Percentiles rank a stretch among this genome's conserved stretches.
These are phyloP conservation scores for Chrysopogon serrulatus DNA, from an alignment of 176 grass and related monocot species.

Conservation along the genomic window DNA sequence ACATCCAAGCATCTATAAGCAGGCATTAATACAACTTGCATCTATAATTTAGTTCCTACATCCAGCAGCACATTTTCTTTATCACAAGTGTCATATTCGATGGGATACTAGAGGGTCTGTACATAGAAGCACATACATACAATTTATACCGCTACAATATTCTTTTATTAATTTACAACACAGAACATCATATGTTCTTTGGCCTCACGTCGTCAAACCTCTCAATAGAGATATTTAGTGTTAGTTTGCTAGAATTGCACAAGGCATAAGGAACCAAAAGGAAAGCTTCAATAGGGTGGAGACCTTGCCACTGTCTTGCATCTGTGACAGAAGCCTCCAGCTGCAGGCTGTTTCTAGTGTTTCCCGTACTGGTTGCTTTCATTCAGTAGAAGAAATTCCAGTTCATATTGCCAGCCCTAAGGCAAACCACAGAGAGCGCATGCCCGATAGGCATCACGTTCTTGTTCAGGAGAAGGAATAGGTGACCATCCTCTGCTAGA, in stretches of 20 bases:
- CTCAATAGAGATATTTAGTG: conserved; percentile 12
- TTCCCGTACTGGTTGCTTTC: conserved; percentile 2
- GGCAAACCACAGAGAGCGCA: conserved; percentile 38
- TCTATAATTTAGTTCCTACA: no score
- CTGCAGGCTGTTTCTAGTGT: conserved; percentile 26
- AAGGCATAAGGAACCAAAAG: conserved; percentile 51
- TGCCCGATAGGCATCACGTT: conserved; percentile 17
- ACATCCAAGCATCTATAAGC: no score
- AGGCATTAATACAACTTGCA: no score
- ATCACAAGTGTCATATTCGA: no score
- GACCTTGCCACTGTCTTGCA: conserved; percentile 26
- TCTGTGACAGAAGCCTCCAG: conserved; percentile 33
- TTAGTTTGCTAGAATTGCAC: conserved; percentile 24
- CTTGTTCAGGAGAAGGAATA: conserved; percentile 66
- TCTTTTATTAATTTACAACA: no score
- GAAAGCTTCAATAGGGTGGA: conserved; percentile 21
- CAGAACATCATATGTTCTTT: background rate
- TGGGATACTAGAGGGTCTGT: no score
- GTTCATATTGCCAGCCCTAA: conserved; percentile 20
- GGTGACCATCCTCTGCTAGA: conserved; percentile 45
- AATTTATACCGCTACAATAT: no score
- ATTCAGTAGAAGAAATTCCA: conserved; percentile 45
- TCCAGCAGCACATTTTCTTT: no score
- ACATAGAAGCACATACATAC: no score
- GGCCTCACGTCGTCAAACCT: background rate